Evolutionary conservation across 129 eudicot genomes (phyloP), one percentile per base, ranked within the genome.

Genomic region (Centella asiatica): DNA sequence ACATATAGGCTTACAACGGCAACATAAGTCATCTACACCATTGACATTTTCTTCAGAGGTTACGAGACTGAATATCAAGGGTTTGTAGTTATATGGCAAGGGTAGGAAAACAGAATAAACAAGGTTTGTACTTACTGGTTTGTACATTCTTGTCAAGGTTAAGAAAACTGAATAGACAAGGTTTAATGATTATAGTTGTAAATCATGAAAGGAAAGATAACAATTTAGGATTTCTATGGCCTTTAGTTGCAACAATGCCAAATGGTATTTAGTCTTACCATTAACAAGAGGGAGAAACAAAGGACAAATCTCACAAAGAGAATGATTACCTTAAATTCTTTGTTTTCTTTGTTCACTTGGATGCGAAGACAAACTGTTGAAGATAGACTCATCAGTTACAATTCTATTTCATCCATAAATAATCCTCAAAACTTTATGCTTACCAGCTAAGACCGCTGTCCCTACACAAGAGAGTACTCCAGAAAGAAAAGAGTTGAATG

Each of bases 331-430:
- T 85, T 88, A 64, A 88, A 88, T 79, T 88, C 96, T 83, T 88
- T 88, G 81, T 88, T 88, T 40, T 88, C 96, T 77, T 88, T 84
- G 96, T 88, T 88, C 52, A 88, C 94, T 81, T 84, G 96, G 69
- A 81, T 88, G 42, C 94, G 94, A 45, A 88, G 94, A 61, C 94
- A 76, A 53, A 88, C 96, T 84, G 87, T 54, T 32, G 23, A 29
- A 61, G 61, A 45, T 67, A 15, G 59, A 33, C 13, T 45, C 34
- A 83, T 42, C 26, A 75, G 72, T 51, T 33, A 57, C n/a, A 20
- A n/a, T 49, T 49, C 18, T 10, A 23, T 14, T 6, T 60, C 25
- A 24, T 27, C 8, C 20, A 44, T 28, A 28, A 28, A 13, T 62
- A 62, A 28, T 14, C 39, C 19, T 24, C 15, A 18, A 28, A 11